These are phyloP conservation scores for Globisporangium viniferum DNA, from an alignment of 352 stramenopile genomes.

Conservation along the genomic window DNA sequence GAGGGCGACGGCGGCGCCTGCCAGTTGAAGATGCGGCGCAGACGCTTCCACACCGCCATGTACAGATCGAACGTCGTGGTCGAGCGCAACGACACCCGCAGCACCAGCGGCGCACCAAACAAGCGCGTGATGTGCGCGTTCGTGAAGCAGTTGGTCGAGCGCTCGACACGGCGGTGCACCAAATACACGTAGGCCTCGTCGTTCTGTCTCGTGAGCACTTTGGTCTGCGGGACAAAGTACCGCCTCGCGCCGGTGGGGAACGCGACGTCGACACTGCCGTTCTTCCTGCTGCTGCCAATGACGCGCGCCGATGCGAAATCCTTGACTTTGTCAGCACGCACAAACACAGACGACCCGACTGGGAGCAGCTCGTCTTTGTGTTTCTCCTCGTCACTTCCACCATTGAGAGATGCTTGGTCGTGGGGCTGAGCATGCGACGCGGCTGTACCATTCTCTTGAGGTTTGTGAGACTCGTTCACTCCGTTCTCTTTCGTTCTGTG, in stretches of 20 bases:
- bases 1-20: constrained; percentile 36
- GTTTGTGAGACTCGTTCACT: background rate
- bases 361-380: constrained; percentile 23
- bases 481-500: constrained; percentile 17
- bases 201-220: constrained; percentile 47
- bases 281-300: constrained; percentile 57
- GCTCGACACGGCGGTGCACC: constrained; percentile 83
- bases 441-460: background rate
- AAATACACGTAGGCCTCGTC: constrained; percentile 70
- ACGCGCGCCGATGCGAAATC: constrained; percentile 58
- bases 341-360: constrained; percentile 55
- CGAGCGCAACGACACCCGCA: constrained; percentile 58
- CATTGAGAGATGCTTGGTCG: background rate
- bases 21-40: constrained; percentile 87
- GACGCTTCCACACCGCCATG: constrained; percentile 67
- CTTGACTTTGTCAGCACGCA: constrained; percentile 64
- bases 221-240: constrained; percentile 59
- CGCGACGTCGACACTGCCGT: constrained; percentile 61
- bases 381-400: background rate
- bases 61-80: constrained; percentile 80
- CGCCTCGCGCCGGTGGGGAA: constrained; percentile 55
- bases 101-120: constrained; percentile 74
- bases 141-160: constrained; percentile 75
- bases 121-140: constrained; percentile 74
- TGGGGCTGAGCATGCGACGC: background rate